Evolutionary conservation across 306 rosid genomes (phyloP), one percentile per base, ranked within the genome.

Genomic region (Vigna hirtella): DNA sequence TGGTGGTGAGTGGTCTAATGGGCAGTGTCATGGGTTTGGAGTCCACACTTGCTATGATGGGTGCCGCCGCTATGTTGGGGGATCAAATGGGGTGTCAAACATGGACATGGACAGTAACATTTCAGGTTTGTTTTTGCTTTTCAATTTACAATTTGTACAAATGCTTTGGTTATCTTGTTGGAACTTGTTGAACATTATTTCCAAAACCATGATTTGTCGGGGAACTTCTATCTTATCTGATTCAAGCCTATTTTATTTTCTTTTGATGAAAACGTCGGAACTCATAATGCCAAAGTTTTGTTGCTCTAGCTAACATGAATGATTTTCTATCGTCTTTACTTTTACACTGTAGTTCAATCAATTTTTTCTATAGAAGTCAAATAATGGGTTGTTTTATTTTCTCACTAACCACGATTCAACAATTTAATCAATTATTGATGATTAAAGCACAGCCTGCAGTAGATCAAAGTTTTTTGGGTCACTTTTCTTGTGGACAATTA

Each of bases 11-110:
- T 95, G 98, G 98, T 90, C 83, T 66, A 91, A 89, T 80, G 98
- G 98, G 10, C 98, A 95, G 89, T 95, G 97, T 63, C 93, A 95
- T 86, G 98, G 98, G 20, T 81, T 88, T 83, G 98, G 98, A 70
- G 86, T 89, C 13, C 97, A 91, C 80, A 92, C 92, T 58, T 95
- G 98, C 66, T 79, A 51, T 73, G 98, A 95, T 66, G 98, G 96
- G 18, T 91, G 98, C 83, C 81, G 77, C 22, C 22, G 20, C 5
- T 95, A 95, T 84, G 81, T 83, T 81, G 98, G 98, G 73, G 97
- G 89, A 49, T 92, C 76, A 92, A 92, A 86, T 87, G 95, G 95
- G 98, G 97, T 77, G 90, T 92, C 43, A 95, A 95, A 62, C 98
- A 95, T 86, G 98, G 98, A 66, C 80, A 89, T 28, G 98, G 98